Evolutionary conservation across 768 basidiomycete genomes (phyloP), one percentile per base, ranked within the genome.

Genomic region (Macrolepiota albuminosa): DNA sequence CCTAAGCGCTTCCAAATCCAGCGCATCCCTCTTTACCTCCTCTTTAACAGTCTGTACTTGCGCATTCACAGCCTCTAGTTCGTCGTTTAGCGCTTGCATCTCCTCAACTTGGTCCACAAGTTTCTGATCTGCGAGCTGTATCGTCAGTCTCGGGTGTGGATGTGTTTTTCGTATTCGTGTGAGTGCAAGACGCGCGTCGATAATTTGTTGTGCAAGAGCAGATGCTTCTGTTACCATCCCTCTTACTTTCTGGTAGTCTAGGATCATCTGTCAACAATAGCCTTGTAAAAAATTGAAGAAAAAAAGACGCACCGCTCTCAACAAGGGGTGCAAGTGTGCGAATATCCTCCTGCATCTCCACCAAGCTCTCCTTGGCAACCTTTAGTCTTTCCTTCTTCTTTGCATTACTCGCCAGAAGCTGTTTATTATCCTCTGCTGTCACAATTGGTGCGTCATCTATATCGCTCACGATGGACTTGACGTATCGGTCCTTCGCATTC

Each of bases 401-500:
- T 54, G 83, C 84, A 65, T 92, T 93, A 50, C 73, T 72, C 6
- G 75, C 66, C 26, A 79, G 73, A 9, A 91, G 79, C 24, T 79
- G 81, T 61, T 88, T 84, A 66, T 94, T 95, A 61, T 88, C 86
- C n/a, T 88, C 88, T 8, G 85, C 85, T 6, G 88, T 88, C 43
- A 94, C 84, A 60, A 86, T 83, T 2, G 89, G 88, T 0, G 91
- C 89, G 59, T 95, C 91, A 65, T 91, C 86, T 57, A 84, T 85
- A 62, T 94, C 89, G 68, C 87, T 91, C 52, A 93, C 88, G 65
- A 95, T 93, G 0, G 85, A 86, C 70, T 89, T 88, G 65, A 94
- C 80, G 67, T 95, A 95, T 72, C 89, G 87, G 66, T 92, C 85
- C 69, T 95, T 96, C 3, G 94, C 91, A 64, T 93, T 91, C 70